Conservation (phyloP, 164 flowering plant species). For the Piper betle region DNA sequence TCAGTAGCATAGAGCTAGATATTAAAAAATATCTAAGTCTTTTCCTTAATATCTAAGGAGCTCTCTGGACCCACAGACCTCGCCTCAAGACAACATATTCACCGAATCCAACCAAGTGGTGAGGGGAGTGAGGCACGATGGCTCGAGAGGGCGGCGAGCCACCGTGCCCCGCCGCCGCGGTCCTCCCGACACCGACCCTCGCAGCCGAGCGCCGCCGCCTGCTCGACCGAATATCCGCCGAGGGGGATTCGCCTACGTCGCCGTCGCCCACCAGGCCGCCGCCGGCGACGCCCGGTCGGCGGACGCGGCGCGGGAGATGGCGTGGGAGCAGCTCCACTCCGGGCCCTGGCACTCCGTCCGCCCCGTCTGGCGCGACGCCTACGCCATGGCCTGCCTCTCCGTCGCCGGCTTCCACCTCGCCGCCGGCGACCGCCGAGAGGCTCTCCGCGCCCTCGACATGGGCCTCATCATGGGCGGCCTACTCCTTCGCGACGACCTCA, state of each 20-base stretch:
- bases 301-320: slow-evolving; percentile 88
- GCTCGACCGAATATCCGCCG: slow-evolving; percentile 3
- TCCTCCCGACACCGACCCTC: no score
- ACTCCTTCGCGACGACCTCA: slow-evolving; percentile 44
- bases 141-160: no score
- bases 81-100: no score
- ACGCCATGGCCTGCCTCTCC: slow-evolving; percentile 78
- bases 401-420: slow-evolving; percentile 38
- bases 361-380: slow-evolving; percentile 88
- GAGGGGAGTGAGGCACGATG: no score
- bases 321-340: slow-evolving; percentile 98
- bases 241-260: slow-evolving; percentile 70
- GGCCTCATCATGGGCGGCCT: slow-evolving; percentile 90
- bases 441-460: slow-evolving; percentile 69
- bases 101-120: no score
- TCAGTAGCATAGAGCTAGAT: no score
- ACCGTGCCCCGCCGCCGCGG: no score
- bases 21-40: no score
- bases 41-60: no score
- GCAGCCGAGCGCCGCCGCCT: no score
- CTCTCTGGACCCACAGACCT: no score
- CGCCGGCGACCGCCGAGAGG: slow-evolving; percentile 21
- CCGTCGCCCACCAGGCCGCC: slow-evolving; percentile 44
- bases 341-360: slow-evolving; percentile 95
- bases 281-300: slow-evolving; percentile 63